Base-by-base conservation (phyloP, 164 flowering plant species). In the Chloranthus sessilifolius region DNA sequence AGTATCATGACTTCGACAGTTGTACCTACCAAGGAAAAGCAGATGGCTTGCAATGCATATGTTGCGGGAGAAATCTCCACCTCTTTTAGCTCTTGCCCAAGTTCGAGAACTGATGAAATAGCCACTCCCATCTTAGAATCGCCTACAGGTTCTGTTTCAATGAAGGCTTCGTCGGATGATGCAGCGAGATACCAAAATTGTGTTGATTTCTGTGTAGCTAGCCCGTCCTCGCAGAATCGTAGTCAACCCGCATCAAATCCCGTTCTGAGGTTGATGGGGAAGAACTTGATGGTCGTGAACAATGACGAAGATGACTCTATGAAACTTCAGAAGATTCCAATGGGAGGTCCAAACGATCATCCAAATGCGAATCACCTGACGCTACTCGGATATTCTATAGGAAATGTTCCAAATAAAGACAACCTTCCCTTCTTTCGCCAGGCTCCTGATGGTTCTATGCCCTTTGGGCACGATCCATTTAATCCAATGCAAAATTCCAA, bases 211-310 rank as follows among this genome's bases (percentile, higher is more conserved):
- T 64, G 71, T 40, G 59, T 72, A 42, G 56, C 65, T 19, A 67
- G 73, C 53, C 80, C 79, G 17, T 67, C 62, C 22, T 67, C 72
- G 22, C 60, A 44, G 27, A 6, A 29, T 45, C 52, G 53, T 31
- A 19, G 52, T 24, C 43, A 56, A 27, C 28, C 84, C 49, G 47
- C 76, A 57, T 56, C 92, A 4, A 81, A 61, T 64, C 77, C 87
- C 1, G 49, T 87, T 5, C 75, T 90, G 17, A 63, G 97, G 73
- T 66, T 90, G 53, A 90, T 90, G 97, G 97, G 97, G 4, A 87
- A 87, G 77, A 78, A 86, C 60, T 67, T 90, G 53, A 73, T 81
- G 86, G 95, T 90, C n/a, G 71, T 75, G 21, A 82, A 76, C 60
- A 74, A 70, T 47, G 83, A 76, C 14, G 85, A 78, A 33, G 77